These are phyloP conservation scores for Dactylellina cionopaga DNA, from an alignment of 2,329 filamentous ascomycete species.

Conservation along the genomic window DNA sequence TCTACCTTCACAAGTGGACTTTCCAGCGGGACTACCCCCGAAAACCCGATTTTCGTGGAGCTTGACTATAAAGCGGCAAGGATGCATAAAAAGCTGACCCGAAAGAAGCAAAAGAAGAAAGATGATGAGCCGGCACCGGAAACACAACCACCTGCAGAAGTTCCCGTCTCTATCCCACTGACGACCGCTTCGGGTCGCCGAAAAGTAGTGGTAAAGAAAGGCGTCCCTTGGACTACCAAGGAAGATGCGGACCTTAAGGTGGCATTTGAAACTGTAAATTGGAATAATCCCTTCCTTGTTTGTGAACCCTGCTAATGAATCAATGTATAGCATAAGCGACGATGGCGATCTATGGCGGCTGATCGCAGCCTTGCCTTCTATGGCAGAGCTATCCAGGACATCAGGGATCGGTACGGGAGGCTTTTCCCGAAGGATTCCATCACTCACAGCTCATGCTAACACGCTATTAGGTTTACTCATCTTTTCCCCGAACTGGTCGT, in stretches of 20 bases:
- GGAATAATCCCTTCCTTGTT: background rate
- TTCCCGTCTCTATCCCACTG: background rate
- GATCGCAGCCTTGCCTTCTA: slow-evolving; percentile 26
- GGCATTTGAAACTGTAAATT: slow-evolving; percentile 17
- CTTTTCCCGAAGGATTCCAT: background rate
- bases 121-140: background rate
- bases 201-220: slow-evolving; percentile 19
- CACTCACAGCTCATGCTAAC: background rate
- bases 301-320: slow-evolving; percentile 17
- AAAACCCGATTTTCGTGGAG: slow-evolving; percentile 11
- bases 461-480: background rate
- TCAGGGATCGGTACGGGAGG: slow-evolving; percentile 1
- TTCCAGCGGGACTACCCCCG: background rate
- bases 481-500: slow-evolving; percentile 11
- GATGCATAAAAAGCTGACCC: slow-evolving; percentile 16
- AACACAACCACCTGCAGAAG: background rate
- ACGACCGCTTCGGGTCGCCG: slow-evolving; percentile 41
- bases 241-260: slow-evolving; percentile 36
- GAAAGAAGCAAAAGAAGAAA: slow-evolving; percentile 9
- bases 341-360: slow-evolving; percentile 20
- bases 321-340: slow-evolving; percentile 15
- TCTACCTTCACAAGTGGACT: background rate
- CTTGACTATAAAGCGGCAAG: slow-evolving; percentile 29
- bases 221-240: slow-evolving; percentile 24
- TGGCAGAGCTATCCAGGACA: slow-evolving; percentile 32